These are phyloP conservation scores for Kalanchoe fedtschenkoi DNA, from an alignment of 164 flowering plant genomes.

Conservation along the genomic window DNA sequence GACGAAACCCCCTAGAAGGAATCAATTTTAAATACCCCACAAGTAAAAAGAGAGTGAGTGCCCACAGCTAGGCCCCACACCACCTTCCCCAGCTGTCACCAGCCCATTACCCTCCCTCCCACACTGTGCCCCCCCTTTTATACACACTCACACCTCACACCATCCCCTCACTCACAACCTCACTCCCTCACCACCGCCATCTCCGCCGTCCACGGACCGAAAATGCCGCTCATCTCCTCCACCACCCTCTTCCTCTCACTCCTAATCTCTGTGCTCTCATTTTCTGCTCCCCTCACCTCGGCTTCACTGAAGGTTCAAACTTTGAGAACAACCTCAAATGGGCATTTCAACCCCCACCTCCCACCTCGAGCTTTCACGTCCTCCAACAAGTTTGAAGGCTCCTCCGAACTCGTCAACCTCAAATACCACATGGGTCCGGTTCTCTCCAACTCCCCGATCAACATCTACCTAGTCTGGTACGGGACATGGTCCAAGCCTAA, in stretches of 20 bases:
- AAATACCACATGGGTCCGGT: conserved; percentile 97
- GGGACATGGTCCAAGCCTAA: conserved; percentile 58
- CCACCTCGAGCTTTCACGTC: conserved; percentile 32
- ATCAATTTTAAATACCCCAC: conserved; percentile 2
- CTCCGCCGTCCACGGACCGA: not conserved
- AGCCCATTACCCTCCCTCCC: conserved; percentile 37
- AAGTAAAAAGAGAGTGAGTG: not conserved
- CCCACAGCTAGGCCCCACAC: conserved; percentile 4
- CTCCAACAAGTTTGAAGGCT: conserved; percentile 69
- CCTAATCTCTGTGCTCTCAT: conserved; percentile 5
- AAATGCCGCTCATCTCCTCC: not conserved
- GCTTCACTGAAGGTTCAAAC: conserved; percentile 16
- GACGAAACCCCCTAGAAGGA: not conserved
- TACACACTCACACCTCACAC: conserved; percentile 1
- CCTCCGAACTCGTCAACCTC: conserved; percentile 69
- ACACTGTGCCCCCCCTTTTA: conserved; percentile 7
- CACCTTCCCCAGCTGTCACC: conserved; percentile 48
- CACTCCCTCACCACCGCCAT: too few species aligned
- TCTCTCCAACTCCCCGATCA: conserved; percentile 62
- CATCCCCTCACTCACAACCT: not conserved
- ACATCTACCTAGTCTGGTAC: conserved; percentile 81
- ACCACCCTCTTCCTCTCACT: conserved; percentile 13
- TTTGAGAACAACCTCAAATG: conserved; percentile 12
- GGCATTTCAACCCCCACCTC: conserved; percentile 29
- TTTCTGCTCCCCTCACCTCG: conserved; percentile 3